Evolutionary conservation across 108 stramenopile genomes (phyloP), one percentile per base, ranked within the genome.

Genomic region (Skeletonema grethae): DNA sequence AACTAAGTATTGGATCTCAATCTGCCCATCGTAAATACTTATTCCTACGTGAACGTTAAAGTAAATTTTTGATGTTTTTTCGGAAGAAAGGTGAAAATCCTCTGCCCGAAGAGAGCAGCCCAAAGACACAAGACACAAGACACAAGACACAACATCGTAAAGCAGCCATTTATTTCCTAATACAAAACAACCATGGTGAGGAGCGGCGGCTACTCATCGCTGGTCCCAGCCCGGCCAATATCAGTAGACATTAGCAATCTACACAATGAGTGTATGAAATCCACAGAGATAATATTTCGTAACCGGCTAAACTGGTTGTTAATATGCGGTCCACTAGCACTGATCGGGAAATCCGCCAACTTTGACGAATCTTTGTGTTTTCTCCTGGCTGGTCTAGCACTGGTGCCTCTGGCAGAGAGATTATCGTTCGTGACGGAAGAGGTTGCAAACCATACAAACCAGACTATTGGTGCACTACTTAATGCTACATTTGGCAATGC

Each of bases 401-500:
- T 95, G 63, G 90, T 95, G 67, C 94, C 94, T 9, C 79, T 89
- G 65, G 94, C 94, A 13, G 94, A 95, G 72, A 81, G 92, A 39
- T 77, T 95, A 20, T 91, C 90, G 11, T 96, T 91, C 67, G 90
- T 94, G 10, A 97, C 97, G 10, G 97, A 97, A 82, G 94, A 97
- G 83, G 93, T 96, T 20, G 94, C 94, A 18, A 79, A 77, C 32
- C 97, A 97, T 67, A 97, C 97, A 59, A 96, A 90, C 59, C 94
- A 92, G 46, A 96, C 95, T 15, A 89, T 97, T 28, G 97, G 94
- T 50, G 97, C 95, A n/a, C 69, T 97, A 31, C 76, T 97, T 22
- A 97, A 97, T 82, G 97, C 94, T 10, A 93, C 97, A 2, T 97
- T 97, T 85, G 97, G 97, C 16, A 97, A 97, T 82, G 95, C 95